Percentiles rank a stretch among this genome's conserved stretches.
These are phyloP conservation scores for Megacollybia marginata DNA, from an alignment of 768 basidiomycete genomes.

Conservation along the genomic window DNA sequence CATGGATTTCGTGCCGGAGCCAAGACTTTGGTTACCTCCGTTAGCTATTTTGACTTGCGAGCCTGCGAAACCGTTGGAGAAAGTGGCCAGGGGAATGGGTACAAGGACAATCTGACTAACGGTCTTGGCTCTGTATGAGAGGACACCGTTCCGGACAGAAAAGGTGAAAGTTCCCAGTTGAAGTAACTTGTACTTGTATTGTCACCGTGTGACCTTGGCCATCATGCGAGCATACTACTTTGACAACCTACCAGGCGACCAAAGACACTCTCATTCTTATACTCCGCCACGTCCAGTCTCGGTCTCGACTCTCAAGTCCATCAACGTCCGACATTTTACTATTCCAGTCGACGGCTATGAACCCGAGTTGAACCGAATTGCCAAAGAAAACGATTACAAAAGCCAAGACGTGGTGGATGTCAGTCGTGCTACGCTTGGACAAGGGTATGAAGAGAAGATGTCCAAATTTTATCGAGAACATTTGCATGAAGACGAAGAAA, in stretches of 20 bases:
- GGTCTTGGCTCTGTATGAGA: no score
- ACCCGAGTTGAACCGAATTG: constrained; percentile 50
- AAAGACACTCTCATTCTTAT: constrained; percentile 66
- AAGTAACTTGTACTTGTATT: no score
- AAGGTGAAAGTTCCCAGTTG: no score
- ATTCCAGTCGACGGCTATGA: constrained; percentile 60
- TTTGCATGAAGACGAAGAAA: constrained; percentile 95
- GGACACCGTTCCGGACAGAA: no score
- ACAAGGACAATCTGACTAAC: no score
- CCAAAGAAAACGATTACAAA: constrained; percentile 68
- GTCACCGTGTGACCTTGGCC: not conserved
- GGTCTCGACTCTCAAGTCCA: constrained; percentile 34
- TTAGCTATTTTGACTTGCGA: no score
- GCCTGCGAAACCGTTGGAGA: no score
- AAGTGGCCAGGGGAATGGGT: no score
- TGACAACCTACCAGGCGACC: constrained; percentile 73
- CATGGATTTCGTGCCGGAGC: no score
- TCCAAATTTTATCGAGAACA: constrained; percentile 84
- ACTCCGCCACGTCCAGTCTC: constrained; percentile 48
- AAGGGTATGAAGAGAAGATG: constrained; percentile 72
- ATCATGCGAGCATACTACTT: constrained; percentile 71
- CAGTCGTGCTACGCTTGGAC: constrained; percentile 68
- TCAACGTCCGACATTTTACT: constrained; percentile 64
- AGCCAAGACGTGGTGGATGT: constrained; percentile 78
- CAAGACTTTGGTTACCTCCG: no score